phyloP scores from a whole-genome alignment of 129 eudicot genomes.

The Kitagawia praeruptora region DNA sequence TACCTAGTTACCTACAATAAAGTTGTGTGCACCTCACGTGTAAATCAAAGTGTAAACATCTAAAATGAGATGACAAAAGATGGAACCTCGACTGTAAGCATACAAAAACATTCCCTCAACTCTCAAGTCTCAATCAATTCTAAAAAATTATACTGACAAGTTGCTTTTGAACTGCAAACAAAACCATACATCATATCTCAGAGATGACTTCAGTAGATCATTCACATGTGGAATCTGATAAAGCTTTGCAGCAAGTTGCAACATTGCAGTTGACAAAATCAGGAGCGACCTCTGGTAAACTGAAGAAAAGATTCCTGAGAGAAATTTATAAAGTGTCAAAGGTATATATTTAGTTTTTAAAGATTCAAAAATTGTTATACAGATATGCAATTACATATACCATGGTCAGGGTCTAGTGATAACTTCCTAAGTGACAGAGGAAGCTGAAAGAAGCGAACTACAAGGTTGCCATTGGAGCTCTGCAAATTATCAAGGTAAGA shows the following conservation, averaged over 20 bases:
- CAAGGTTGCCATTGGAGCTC: constrained; percentile 46
- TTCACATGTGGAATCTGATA: constrained; percentile 62
- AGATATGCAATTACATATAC: constrained; percentile 27
- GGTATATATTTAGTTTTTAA: constrained; percentile 2
- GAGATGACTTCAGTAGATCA: constrained; percentile 42
- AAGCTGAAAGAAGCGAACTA: constrained; percentile 80
- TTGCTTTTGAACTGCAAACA: not conserved
- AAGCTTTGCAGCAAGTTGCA: constrained; percentile 76
- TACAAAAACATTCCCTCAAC: not conserved
- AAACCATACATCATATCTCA: constrained; percentile 59
- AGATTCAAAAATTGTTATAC: not conserved
- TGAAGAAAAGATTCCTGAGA: constrained; percentile 55
- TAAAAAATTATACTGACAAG: not conserved
- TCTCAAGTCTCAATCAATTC: not conserved
- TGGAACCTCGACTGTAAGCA: not conserved
- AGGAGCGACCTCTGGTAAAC: constrained; percentile 70
- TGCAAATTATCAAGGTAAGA: constrained; percentile 27
- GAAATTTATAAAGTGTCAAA: constrained; percentile 4
- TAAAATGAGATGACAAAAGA: not conserved
- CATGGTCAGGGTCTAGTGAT: constrained; percentile 45
- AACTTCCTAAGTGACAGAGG: constrained; percentile 67
- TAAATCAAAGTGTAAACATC: not conserved
- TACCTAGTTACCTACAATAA: not conserved
- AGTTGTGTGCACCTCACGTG: not conserved
- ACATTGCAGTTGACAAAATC: constrained; percentile 68